These are phyloP conservation scores for Striga asiatica DNA, from an alignment of 257 asterid species.

Conservation along the genomic window DNA sequence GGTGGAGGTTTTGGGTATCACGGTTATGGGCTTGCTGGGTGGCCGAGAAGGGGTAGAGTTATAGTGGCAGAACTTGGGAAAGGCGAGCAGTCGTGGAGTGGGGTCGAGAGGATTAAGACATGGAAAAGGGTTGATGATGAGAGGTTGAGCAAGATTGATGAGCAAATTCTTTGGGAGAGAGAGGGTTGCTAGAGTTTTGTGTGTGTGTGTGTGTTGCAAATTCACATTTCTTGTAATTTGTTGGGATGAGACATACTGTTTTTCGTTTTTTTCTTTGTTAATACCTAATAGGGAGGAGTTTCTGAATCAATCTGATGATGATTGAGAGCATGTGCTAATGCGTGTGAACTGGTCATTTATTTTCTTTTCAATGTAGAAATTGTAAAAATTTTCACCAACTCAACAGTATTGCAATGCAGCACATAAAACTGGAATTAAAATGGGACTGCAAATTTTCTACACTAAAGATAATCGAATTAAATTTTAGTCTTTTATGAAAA, in stretches of 20 bases:
- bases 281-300: too few species aligned
- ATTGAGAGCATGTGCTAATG: too few species aligned
- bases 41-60: constrained; percentile 64
- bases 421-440: too few species aligned
- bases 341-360: too few species aligned
- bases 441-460: too few species aligned
- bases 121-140: constrained; percentile 78
- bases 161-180: constrained; percentile 69
- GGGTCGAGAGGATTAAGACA: constrained; percentile 56
- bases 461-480: too few species aligned
- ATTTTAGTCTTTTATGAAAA: too few species aligned
- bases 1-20: constrained; percentile 96
- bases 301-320: too few species aligned
- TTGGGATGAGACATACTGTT: background rate
- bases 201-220: background rate
- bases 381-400: too few species aligned
- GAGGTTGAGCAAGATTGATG: constrained; percentile 54
- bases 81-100: constrained; percentile 47
- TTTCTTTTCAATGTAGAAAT: too few species aligned
- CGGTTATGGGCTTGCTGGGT: constrained; percentile 80
- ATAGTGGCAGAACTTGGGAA: constrained; percentile 61
- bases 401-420: too few species aligned
- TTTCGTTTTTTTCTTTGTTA: too few species aligned
- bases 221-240: background rate
- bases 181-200: background rate